Evolutionary conservation across 2,329 filamentous ascomycete genomes (phyloP).

Genomic region (Taxawa tesnikishii): DNA sequence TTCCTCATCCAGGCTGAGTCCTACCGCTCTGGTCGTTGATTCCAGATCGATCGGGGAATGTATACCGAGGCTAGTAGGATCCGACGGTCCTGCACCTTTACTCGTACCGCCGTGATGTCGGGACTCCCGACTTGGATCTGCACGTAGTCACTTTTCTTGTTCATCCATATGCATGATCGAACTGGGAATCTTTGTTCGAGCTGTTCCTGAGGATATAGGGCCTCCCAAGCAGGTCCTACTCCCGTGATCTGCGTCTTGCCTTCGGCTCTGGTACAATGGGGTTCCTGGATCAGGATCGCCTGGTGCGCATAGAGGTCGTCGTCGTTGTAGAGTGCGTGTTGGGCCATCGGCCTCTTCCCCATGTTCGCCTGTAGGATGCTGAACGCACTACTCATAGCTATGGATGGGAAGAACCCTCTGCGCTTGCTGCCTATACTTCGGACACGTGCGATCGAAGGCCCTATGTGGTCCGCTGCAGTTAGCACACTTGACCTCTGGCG

Average conservation of each 20-base stretch:
- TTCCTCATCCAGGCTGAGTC: too few relatives aligned
- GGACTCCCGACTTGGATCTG: too few relatives aligned
- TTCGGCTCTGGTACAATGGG: conserved; percentile 1
- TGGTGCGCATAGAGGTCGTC: conserved; percentile 1
- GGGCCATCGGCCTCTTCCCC: conserved; percentile 1
- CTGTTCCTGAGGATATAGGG: conserved; percentile 4
- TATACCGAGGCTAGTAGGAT: too few relatives aligned
- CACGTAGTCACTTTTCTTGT: too few relatives aligned
- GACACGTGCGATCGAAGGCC: conserved; percentile 2
- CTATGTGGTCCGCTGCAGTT: conserved; percentile 1
- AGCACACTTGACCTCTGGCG: conserved; percentile 1
- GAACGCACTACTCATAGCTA: conserved; percentile 2
- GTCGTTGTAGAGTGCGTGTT: conserved; percentile 4
- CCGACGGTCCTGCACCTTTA: too few relatives aligned
- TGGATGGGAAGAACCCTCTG: conserved; percentile 2
- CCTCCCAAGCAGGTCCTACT: conserved; percentile 2
- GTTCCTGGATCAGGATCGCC: conserved; percentile 5
- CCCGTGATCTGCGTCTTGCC: not conserved
- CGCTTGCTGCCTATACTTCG: conserved; percentile 2
- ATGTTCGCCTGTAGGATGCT: conserved; percentile 4
- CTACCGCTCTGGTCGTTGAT: too few relatives aligned
- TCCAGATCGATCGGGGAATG: too few relatives aligned
- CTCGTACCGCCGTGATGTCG: too few relatives aligned
- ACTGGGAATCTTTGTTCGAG: conserved; percentile 2
- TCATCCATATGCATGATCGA: conserved; percentile 4